Evolutionary conservation across 257 asterid genomes (phyloP).

Genomic region (Anisodus tanguticus): DNA sequence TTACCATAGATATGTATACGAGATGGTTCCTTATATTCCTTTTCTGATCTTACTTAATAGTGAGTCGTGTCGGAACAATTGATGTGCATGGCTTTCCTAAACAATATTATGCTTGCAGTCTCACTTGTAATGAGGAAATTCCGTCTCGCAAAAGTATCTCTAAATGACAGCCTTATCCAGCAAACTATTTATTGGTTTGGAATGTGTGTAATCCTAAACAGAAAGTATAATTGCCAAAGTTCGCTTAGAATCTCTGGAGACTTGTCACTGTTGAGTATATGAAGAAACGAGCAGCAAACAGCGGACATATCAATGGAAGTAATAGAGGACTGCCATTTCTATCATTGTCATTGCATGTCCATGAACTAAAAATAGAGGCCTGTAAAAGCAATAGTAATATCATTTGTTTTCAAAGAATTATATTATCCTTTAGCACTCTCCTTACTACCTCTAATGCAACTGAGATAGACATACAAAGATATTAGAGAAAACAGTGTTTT

Average conservation of each 20-base stretch:
- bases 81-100: not conserved
- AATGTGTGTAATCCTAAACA: conserved; percentile 12
- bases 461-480: not conserved
- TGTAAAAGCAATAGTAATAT: not conserved
- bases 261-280: conserved; percentile 19
- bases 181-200: conserved; percentile 7
- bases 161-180: conserved; percentile 16
- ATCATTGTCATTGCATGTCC: not conserved
- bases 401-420: not conserved
- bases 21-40: not conserved
- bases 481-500: not conserved
- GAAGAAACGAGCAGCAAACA: not conserved
- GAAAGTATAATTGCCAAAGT: not conserved
- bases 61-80: not conserved
- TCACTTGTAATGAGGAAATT: conserved; percentile 12
- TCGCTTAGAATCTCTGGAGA: conserved; percentile 16
- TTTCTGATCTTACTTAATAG: conserved; percentile 18
- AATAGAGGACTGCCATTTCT: conserved; percentile 16
- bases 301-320: not conserved
- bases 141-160: not conserved
- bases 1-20: not conserved
- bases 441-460: conserved; percentile 20
- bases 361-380: conserved; percentile 17
- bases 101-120: not conserved
- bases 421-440: not conserved